A percentile compares a stretch with the other conserved stretches of the same genome.
These are phyloP conservation scores for Aschersonia sp. DNA, from an alignment of 2,329 filamentous ascomycete species.

Conservation along the genomic window DNA sequence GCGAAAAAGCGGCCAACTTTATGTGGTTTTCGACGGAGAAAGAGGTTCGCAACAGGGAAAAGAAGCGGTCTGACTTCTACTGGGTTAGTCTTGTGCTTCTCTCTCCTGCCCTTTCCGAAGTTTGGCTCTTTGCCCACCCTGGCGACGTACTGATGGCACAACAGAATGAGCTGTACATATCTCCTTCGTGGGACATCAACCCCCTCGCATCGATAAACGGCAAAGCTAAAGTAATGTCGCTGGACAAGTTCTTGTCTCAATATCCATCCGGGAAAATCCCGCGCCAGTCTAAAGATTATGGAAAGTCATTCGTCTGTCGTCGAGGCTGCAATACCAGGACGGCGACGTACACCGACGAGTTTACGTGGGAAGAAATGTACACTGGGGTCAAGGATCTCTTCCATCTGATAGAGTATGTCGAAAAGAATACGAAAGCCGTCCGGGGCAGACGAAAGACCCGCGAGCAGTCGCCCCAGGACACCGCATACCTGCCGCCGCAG, in stretches of 20 bases:
- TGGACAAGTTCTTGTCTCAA: slow-evolving; percentile 46
- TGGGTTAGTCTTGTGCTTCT: slow-evolving; percentile 29
- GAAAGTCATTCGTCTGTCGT: slow-evolving; percentile 81
- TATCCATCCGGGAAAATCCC: slow-evolving; percentile 68
- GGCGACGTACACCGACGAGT: slow-evolving; percentile 83
- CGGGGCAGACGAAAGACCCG: slow-evolving; percentile 16
- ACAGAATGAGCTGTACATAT: slow-evolving; percentile 85
- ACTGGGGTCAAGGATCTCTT: slow-evolving; percentile 49
- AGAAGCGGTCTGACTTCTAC: slow-evolving; percentile 68
- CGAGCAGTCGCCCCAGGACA: slow-evolving; percentile 17
- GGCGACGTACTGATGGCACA: no score
- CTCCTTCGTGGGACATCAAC: slow-evolving; percentile 75
- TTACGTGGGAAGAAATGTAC: slow-evolving; percentile 81
- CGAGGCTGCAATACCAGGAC: slow-evolving; percentile 81
- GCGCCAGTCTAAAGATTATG: slow-evolving; percentile 56
- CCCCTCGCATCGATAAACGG: slow-evolving; percentile 82
- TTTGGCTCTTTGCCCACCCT: no score
- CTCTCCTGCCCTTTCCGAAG: neutral
- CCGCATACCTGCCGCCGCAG: slow-evolving; percentile 18
- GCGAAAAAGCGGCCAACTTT: slow-evolving; percentile 67
- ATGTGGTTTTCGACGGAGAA: slow-evolving; percentile 93
- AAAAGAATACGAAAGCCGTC: slow-evolving; percentile 58
- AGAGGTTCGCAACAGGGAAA: slow-evolving; percentile 72
- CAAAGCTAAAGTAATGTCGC: slow-evolving; percentile 68
- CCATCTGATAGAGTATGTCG: slow-evolving; percentile 50